phyloP scores from a whole-genome alignment of 129 eudicot genomes.

The Gnaphalium uliginosum region DNA sequence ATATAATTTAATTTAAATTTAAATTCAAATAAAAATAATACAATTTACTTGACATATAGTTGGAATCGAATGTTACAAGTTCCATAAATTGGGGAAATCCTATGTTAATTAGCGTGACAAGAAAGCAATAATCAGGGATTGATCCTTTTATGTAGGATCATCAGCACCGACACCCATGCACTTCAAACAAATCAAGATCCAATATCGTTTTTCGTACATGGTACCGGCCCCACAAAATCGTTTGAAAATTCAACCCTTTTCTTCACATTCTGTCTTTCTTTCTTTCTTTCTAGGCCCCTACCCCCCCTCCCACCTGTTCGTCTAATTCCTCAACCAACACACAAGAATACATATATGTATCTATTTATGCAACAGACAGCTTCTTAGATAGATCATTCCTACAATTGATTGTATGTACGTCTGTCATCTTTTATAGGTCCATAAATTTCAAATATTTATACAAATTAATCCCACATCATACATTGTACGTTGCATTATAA shows the following conservation, averaged over 20 bases:
- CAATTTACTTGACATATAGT: not conserved
- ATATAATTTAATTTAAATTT: no score
- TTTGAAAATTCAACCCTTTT: no score
- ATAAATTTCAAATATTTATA: not conserved
- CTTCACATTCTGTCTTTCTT: no score
- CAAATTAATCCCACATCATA: not conserved
- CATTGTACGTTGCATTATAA: not conserved
- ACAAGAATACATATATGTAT: not conserved
- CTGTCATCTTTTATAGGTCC: not conserved
- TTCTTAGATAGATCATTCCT: not conserved
- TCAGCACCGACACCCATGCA: not conserved
- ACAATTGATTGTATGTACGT: not conserved
- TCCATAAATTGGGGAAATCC: not conserved
- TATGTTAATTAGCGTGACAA: not conserved
- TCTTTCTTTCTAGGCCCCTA: not conserved
- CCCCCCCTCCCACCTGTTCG: no score
- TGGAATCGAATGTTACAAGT: not conserved
- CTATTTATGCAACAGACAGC: not conserved
- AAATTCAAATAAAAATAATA: not conserved
- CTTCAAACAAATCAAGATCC: not conserved
- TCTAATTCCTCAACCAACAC: not conserved
- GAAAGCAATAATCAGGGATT: not conserved
- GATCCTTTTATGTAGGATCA: slow-evolving; percentile 12
- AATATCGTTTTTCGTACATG: not conserved
- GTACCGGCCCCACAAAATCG: not conserved